phyloP scores from a whole-genome alignment of 768 basidiomycete species.

The Suillus placidus region DNA sequence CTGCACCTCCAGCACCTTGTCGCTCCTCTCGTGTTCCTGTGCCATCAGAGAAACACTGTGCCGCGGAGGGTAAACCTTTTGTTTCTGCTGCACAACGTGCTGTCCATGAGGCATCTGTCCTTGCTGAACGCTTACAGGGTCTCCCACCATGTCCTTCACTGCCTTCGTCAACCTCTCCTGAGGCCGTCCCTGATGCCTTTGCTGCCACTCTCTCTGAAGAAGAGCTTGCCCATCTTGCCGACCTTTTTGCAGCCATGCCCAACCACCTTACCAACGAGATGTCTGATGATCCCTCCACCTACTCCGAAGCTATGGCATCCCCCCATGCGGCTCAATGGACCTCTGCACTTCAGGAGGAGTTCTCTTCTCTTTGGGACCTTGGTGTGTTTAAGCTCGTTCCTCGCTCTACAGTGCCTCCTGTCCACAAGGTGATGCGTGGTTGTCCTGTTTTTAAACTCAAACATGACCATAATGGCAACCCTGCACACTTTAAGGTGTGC shows the following conservation, averaged over 20 bases:
- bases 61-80: constrained; percentile 8
- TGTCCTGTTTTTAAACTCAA: constrained; percentile 35
- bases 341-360: constrained; percentile 18
- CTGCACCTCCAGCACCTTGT: background rate
- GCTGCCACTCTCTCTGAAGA: too few relatives aligned
- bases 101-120: constrained; percentile 12
- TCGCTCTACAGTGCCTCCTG: constrained; percentile 17
- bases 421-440: constrained; percentile 23
- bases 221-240: background rate
- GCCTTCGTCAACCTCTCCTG: too few relatives aligned
- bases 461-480: constrained; percentile 25
- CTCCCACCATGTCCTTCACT: too few relatives aligned
- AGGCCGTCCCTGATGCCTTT: too few relatives aligned
- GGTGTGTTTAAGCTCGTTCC: constrained; percentile 6
- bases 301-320: constrained; percentile 21
- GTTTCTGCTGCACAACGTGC: constrained; percentile 3
- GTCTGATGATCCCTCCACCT: constrained; percentile 20
- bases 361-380: background rate
- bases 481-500: background rate
- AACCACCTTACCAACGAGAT: constrained; percentile 3
- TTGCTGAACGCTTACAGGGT: too few relatives aligned
- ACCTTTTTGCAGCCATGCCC: background rate
- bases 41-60: constrained; percentile 18
- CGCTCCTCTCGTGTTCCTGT: constrained; percentile 12
- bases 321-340: constrained; percentile 24